Conservation (phyloP, 208 protist genomes). For the Leishmania major region DNA sequence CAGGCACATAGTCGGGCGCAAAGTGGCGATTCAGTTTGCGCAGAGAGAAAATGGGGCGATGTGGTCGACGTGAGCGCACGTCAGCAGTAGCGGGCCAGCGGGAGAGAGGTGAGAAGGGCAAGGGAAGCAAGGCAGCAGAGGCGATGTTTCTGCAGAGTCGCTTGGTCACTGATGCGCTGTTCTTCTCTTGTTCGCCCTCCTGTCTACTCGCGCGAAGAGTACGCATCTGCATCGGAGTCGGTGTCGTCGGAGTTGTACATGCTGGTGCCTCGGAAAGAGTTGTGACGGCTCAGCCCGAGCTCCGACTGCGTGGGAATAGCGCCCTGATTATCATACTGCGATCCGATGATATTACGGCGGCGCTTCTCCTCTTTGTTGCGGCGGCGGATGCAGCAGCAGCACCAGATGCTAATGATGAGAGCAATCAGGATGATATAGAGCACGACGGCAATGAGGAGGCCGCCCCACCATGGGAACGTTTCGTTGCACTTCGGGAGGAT, state of each 20-base stretch:
- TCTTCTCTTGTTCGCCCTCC: not conserved
- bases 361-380: conserved; percentile 32
- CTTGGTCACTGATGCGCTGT: too few species aligned
- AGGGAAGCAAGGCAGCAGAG: too few species aligned
- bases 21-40: too few species aligned
- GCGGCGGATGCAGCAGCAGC: conserved; percentile 43
- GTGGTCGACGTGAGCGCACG: too few species aligned
- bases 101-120: too few species aligned
- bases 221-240: not conserved
- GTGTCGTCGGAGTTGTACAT: not conserved
- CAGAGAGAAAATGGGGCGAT: too few species aligned
- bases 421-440: conserved; percentile 42
- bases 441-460: conserved; percentile 44
- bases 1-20: too few species aligned
- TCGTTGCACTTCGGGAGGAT: conserved; percentile 36
- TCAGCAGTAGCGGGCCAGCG: too few species aligned
- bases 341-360: conserved; percentile 24
- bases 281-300: conserved; percentile 41
- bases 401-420: conserved; percentile 51
- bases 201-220: not conserved
- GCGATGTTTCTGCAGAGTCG: too few species aligned
- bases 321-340: conserved; percentile 33
- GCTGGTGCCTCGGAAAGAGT: conserved; percentile 12
- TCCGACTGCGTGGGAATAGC: conserved; percentile 54
- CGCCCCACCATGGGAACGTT: conserved; percentile 55